Base-by-base conservation (phyloP, 116 monocot genomes). In the Iris pallida region DNA sequence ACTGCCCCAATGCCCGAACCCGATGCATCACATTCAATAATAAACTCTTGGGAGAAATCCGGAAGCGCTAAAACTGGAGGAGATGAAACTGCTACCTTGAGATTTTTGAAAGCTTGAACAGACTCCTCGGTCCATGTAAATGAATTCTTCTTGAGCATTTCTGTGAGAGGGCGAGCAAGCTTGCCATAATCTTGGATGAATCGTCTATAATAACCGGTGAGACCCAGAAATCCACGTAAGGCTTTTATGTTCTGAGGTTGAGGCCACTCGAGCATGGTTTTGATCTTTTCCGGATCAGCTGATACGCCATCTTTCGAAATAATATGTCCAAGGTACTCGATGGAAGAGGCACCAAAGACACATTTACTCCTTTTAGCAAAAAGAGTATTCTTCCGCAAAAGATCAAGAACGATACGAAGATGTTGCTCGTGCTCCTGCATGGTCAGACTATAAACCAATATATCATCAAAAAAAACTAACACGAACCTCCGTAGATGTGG, bases 401-500 rank as follows among this genome's bases (percentile, higher is more conserved):
- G 0, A 0, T 30, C 4, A 1, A 72, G 41, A 4, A 72, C 63
- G 5, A 42, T 6, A 2, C n/a, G 10, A 5, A 72, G 12, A 42
- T 72, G 62, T 8, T 63, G 42, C 4, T 46, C 4, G 48, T 71
- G 71, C 1, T 45, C 46, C 11, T 61, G 19, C 45, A 61, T 18
- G 59, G 46, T 61, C 14, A 14, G 45, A 8, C 62, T 72, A 11
- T 72, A 72, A 7, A 72, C 19, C 15, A 72, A 55, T 0, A 72
- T 72, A 16, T 72, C 61, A 48, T 72, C 61, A 42, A 72, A 72
- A 71, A n/a, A 59, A 4, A 71, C 17, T 4, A 71, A 11, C 16
- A 71, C 45, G 46, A 71, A 59, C 9, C 20, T 71, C 18, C 59
- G 7, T 8, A 71, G 57, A 40, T 59, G n/a, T 16, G 9, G 10